These are phyloP conservation scores for Elongisporangium prolatum DNA, from an alignment of 352 stramenopile species.

Conservation along the genomic window DNA sequence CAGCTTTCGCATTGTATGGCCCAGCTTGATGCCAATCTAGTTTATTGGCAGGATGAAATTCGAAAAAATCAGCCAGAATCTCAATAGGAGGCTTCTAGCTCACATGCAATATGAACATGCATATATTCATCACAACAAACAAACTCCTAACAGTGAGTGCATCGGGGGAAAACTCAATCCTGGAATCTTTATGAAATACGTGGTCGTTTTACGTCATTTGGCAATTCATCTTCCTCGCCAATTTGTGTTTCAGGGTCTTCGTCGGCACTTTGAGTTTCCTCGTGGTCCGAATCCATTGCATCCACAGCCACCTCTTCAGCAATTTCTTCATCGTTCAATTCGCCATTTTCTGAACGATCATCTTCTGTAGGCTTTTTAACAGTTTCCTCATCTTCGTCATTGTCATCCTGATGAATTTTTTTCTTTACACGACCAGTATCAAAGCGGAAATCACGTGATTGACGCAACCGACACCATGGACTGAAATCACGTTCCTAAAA, in stretches of 20 bases:
- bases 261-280: slow-evolving; percentile 4
- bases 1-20: slow-evolving; percentile 53
- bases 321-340: neutral
- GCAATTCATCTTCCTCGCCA: neutral
- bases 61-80: slow-evolving; percentile 27
- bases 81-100: neutral
- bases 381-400: slow-evolving; percentile 8
- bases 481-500: slow-evolving; percentile 38
- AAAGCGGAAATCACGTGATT: slow-evolving; percentile 49
- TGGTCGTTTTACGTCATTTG: neutral
- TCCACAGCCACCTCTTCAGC: slow-evolving; percentile 2
- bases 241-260: neutral
- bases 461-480: slow-evolving; percentile 41
- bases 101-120: neutral
- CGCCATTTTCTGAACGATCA: slow-evolving; percentile 9
- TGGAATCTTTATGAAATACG: neutral
- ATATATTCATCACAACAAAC: neutral
- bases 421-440: slow-evolving; percentile 32
- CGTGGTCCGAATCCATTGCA: slow-evolving; percentile 4
- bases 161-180: too few species aligned
- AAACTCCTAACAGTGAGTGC: neutral
- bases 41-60: slow-evolving; percentile 69
- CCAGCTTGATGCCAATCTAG: slow-evolving; percentile 64
- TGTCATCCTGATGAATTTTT: slow-evolving; percentile 14
- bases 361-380: slow-evolving; percentile 13